Evolutionary conservation across 768 basidiomycete species (phyloP).

Genomic region (Naematelia aurantialba): DNA sequence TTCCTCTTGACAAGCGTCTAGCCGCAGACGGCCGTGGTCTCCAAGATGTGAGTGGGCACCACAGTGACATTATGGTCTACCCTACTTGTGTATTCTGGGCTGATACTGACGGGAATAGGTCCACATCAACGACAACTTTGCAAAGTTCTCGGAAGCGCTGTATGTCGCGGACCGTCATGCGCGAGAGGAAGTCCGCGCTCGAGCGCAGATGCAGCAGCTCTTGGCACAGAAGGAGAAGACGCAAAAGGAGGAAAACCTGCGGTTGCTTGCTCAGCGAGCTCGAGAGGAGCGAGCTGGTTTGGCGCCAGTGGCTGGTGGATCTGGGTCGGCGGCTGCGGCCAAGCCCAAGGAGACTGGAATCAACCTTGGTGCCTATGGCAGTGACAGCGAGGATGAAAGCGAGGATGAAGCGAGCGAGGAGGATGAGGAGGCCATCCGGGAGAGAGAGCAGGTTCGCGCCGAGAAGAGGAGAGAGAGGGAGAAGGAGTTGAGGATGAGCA

Average conservation of each 20-base stretch:
- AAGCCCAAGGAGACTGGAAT: slow-evolving; percentile 63
- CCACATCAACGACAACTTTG: slow-evolving; percentile 98
- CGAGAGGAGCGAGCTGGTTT: slow-evolving; percentile 88
- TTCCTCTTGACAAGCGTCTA: slow-evolving; percentile 93
- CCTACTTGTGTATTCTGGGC: neutral
- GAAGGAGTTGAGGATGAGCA: slow-evolving; percentile 96
- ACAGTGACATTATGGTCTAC: neutral
- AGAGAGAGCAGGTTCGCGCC: slow-evolving; percentile 83
- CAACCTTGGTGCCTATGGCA: slow-evolving; percentile 79
- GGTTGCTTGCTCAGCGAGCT: slow-evolving; percentile 88
- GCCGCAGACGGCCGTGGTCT: slow-evolving; percentile 97
- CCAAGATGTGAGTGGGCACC: slow-evolving; percentile 80
- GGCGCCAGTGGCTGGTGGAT: slow-evolving; percentile 48
- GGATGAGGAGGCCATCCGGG: slow-evolving; percentile 77
- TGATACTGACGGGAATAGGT: slow-evolving; percentile 58
- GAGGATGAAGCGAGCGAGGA: slow-evolving; percentile 64
- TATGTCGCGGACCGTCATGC: slow-evolving; percentile 96
- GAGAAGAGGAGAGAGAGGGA: slow-evolving; percentile 93
- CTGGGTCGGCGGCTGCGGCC: slow-evolving; percentile 45
- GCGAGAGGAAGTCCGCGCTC: slow-evolving; percentile 94
- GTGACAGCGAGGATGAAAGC: slow-evolving; percentile 65
- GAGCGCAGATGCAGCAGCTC: slow-evolving; percentile 96
- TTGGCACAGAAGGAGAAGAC: slow-evolving; percentile 98
- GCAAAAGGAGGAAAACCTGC: slow-evolving; percentile 90
- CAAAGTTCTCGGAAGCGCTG: slow-evolving; percentile 94